These are phyloP conservation scores for Colletotrichum liriopes DNA, from an alignment of 2,329 filamentous ascomycete genomes.

Conservation along the genomic window DNA sequence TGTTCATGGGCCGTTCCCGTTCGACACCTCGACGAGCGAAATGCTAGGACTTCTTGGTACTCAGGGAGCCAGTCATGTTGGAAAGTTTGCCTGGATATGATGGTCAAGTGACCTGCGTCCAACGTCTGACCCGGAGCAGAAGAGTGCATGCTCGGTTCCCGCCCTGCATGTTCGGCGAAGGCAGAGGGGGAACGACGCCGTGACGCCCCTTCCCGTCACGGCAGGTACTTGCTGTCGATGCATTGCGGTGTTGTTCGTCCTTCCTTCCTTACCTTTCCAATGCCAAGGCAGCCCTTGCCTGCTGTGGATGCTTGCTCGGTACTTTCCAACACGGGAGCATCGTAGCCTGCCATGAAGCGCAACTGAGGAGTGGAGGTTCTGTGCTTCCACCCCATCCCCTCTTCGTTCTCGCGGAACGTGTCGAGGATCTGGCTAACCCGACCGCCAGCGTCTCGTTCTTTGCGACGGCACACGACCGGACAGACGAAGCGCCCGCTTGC, in stretches of 20 bases:
- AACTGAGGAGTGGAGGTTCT: neutral
- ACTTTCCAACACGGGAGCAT: neutral
- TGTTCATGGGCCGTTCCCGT: neutral
- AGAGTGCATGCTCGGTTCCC: neutral
- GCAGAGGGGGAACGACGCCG: neutral
- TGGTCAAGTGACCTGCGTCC: neutral
- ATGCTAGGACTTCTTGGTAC: neutral
- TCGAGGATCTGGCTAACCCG: neutral
- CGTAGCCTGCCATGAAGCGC: neutral
- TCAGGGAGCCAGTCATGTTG: neutral
- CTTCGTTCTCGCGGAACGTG: neutral
- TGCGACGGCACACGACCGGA: neutral
- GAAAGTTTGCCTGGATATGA: neutral
- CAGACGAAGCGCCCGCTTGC: neutral
- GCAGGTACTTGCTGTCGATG: neutral
- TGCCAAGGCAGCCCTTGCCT: neutral
- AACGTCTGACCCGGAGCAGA: neutral
- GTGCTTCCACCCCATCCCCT: neutral
- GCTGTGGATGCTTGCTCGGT: neutral
- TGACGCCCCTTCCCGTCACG: neutral
- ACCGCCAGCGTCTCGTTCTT: neutral
- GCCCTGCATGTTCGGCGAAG: neutral
- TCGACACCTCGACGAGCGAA: neutral
- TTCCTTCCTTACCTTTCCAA: neutral
- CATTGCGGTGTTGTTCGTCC: neutral